Evolutionary conservation across 2,329 filamentous ascomycete species (phyloP).

Genomic region (Corinectria fuckeliana): DNA sequence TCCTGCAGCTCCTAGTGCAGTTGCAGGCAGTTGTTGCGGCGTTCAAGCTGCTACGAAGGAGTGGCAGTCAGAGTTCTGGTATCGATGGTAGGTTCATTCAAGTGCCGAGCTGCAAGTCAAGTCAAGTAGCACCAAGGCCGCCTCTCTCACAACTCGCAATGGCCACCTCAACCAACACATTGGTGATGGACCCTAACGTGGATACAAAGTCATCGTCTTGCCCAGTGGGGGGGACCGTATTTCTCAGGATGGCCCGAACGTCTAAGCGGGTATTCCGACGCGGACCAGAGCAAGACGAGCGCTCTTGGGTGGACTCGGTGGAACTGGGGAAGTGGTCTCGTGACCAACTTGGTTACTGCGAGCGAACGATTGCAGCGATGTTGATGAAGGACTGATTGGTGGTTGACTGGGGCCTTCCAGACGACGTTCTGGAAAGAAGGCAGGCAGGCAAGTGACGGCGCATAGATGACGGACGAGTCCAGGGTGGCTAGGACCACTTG

Average conservation of each 20-base stretch:
- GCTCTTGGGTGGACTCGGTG: not conserved
- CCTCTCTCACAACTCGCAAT: too few relatives aligned
- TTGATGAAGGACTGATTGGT: not conserved
- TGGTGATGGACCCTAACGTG: not conserved
- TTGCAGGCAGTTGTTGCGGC: not conserved
- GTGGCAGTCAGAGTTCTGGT: not conserved
- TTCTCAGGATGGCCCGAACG: not conserved
- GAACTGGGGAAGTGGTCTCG: not conserved
- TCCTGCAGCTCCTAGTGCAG: constrained; percentile 2
- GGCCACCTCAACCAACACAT: not conserved
- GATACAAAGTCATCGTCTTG: not conserved
- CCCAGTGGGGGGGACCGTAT: not conserved
- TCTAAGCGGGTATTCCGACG: not conserved
- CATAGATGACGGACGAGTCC: not conserved
- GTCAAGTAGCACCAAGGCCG: not conserved
- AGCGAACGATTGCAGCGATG: not conserved
- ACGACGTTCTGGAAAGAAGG: constrained; percentile 17
- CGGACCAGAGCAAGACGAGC: not conserved
- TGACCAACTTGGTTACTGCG: not conserved
- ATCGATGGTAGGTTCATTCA: not conserved
- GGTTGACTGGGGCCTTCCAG: not conserved
- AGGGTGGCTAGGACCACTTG: constrained; percentile 3
- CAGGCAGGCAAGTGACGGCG: not conserved
- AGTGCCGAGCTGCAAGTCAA: not conserved
- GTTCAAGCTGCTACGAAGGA: not conserved